Evolutionary conservation across 2,329 filamentous ascomycete genomes (phyloP).

Genomic region (Periglandula ipomoeae): DNA sequence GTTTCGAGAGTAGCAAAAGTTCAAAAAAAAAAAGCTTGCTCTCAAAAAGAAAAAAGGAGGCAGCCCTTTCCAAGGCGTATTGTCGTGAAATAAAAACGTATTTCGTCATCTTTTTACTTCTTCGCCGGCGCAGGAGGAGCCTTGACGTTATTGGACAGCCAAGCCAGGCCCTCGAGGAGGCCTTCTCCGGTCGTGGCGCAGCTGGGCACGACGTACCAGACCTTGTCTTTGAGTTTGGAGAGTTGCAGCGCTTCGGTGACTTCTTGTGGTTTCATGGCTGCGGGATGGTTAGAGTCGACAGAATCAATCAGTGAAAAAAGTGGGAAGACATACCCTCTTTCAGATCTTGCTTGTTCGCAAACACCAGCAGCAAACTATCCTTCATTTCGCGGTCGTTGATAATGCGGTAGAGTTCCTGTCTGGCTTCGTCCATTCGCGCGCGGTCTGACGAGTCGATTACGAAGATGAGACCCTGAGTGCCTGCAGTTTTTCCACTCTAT

Average conservation of each 20-base stretch:
- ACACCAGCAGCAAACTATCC: constrained; percentile 86
- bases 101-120: constrained; percentile 28
- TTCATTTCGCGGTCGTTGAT: constrained; percentile 98
- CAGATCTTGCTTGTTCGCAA: constrained; percentile 99
- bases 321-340: constrained; percentile 50
- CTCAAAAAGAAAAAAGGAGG: too few relatives aligned
- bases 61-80: too few relatives aligned
- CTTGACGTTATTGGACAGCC: constrained; percentile 81
- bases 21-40: too few relatives aligned
- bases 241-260: constrained; percentile 71
- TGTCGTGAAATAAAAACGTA: too few relatives aligned
- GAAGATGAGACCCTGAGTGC: constrained; percentile 96
- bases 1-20: too few relatives aligned
- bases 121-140: constrained; percentile 44
- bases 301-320: not conserved
- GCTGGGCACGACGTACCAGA: constrained; percentile 78
- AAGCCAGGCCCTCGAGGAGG: constrained; percentile 70
- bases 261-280: constrained; percentile 72
- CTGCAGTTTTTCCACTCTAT: constrained; percentile 29
- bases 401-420: constrained; percentile 90
- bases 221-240: constrained; percentile 69
- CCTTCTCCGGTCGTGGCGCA: constrained; percentile 76
- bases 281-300: not conserved
- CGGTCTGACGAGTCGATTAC: constrained; percentile 95
- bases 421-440: constrained; percentile 83